Base-by-base conservation (phyloP, 371 early-diverging fungal genomes). In the Blakeslea trispora region DNA sequence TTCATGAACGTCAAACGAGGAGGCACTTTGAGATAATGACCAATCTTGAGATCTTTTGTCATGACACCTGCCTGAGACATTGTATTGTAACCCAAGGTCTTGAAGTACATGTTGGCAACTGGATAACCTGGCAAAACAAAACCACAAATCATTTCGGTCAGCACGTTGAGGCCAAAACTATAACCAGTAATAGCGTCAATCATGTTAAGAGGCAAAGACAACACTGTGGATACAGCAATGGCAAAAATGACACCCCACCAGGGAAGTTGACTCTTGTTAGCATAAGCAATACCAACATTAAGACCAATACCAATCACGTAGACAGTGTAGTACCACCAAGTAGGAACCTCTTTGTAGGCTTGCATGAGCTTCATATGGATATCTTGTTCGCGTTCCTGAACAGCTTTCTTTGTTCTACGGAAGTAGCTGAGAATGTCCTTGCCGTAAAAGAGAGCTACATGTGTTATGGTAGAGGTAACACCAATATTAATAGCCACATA, bases 231-330 rank as follows among this genome's bases (percentile, higher is more conserved):
- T 31, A 93, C 63, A 23, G 68, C 62, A 28, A 90, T 79, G 34
- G 91, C 91, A 15, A 92, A 53, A 6, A 91, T 39, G 18, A 91
- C 73, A 58, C 82, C 88, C 86, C 86, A 90, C 87, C 88, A 90
- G 3, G 83, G 82, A 5, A 84, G 59, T 15, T 72, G 77, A 62
- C 84, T 78, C 7, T 59, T 21, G 37, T 76, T 77, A 32, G 72
- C 70, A 52, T 89, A 86, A 31, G 85, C 79, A 1, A 84, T 68
- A 18, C 81, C 72, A 39, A 90, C 82, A 19, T 86, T 81, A n/a
- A 88, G 62, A 13, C 69, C 79, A 48, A 85, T 75, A 49, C 86
- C 87, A 8, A 75, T 42, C 1, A 80, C 61, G 56, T 88, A 90
- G 32, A 88, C 62, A 9, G 58, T 43, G 42, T 75, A 69, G 42